Evolutionary conservation across 23 red algal genomes (phyloP), one percentile per base, ranked within the genome.

Genomic region (Cyanidium caldarium): DNA sequence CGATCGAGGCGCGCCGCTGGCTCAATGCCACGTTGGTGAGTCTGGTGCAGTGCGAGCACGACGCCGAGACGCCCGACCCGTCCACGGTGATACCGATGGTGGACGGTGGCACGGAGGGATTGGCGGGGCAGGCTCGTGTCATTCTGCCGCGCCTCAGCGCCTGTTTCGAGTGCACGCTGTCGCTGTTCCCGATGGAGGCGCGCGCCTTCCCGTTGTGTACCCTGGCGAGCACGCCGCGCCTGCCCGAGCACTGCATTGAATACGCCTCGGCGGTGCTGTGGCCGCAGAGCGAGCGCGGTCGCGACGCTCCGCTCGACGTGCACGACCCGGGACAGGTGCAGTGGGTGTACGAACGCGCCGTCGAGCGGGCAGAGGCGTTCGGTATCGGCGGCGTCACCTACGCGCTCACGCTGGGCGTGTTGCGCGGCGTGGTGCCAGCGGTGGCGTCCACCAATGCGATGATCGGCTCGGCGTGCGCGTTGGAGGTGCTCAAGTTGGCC

Each of bases 361-460:
- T 57, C 41, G 77, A 75, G 65, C 79, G 92, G 31, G 84, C 84
- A 34, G 78, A 80, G 15, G 41, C 79, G 58, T 98, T 88, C 75
- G 76, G 82, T 44, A 98, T 98, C 57, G 40, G 40, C 39, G 84
- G 84, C 34, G 92, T 98, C 1, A 98, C 78, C 1, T 44, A 69
- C 40, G 67, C 80, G 35, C 69, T 98, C 35, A 79, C 84, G 14
- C 80, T 84, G 76, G 83, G 80, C 23, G 92, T 98, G 23, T 68
- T 83, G 15, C 87, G 88, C 38, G 75, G 85, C 57, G 84, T 87
- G 14, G 82, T 98, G 38, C 92, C 92, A 39, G 92, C 92, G n/a
- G 80, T 98, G 0, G 92, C 92, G 10, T 88, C 92, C 29, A 98
- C 84, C 34, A 98, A 88, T 40, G 92, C 92, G 23, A 77, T 98